Base-by-base conservation (phyloP, 2,329 filamentous ascomycete species). In the Xylariomycetidae sp. region DNA sequence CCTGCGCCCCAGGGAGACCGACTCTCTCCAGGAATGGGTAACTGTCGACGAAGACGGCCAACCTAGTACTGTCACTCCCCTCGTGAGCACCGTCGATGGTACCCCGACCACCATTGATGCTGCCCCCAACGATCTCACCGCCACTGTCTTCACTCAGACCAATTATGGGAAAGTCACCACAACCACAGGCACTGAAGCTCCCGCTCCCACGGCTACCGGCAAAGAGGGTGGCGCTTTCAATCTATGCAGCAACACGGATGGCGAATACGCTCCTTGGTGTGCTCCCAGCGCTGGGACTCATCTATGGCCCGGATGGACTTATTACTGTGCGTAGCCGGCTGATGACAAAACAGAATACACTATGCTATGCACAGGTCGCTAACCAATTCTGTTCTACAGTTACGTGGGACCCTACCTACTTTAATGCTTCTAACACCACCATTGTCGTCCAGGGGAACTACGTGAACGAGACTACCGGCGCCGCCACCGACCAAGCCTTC, bases 371-470 rank as follows among this genome's bases (percentile, higher is more conserved):
- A 19, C 22, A 13, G 16, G 25, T 19, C 33, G 23, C 13, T 30
- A 34, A 37, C 13, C 37, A 40, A 18, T 27, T 20, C 12, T 12
- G 19, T n/a, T 19, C 9, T 4, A 6, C 29, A 77, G 74, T 78
- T 34, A 75, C 70, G 17, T 78, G 74, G 73, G 72, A 79, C 44
- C 60, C 72, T 16, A 56, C 63, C 31, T 70, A 61, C 55, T 76
- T 73, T 59, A 59, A 61, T 46, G 50, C 57, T 30, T 56, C 60
- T 35, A 62, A 65, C 45, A 58, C 58, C 16, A 62, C 58, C 28
- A 49, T 68, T 34, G 46, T 40, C 19, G 36, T 60, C 25, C 34
- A 46, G 31, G 50, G 46, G 7, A 53, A 52, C 36, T 53, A 55
- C 36, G 6, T 57, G 19, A 54, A 61, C 38, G 37, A 46, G 19